Conservation (phyloP, 2,329 filamentous ascomycete genomes). For the Cytospora piceicola region DNA sequence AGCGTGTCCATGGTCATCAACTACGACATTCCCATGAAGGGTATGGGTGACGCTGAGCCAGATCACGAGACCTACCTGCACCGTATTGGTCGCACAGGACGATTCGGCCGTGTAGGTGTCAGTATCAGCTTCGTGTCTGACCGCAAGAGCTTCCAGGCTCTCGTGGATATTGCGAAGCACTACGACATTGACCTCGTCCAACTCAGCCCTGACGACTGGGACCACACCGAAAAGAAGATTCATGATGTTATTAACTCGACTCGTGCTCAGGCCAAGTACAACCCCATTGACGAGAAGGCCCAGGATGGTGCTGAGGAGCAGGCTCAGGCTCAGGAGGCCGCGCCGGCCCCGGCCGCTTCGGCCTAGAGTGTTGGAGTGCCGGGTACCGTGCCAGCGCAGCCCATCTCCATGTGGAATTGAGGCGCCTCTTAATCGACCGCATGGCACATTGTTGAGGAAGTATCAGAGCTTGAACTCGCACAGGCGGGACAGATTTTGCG, state of each 20-base stretch:
- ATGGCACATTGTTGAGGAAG: neutral
- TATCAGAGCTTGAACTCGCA: neutral
- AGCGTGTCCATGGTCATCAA: slow-evolving; percentile 98
- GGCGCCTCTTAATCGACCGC: neutral
- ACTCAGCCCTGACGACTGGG: slow-evolving; percentile 87
- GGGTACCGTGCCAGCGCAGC: neutral
- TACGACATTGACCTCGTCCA: slow-evolving; percentile 82
- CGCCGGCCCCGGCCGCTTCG: slow-evolving; percentile 10
- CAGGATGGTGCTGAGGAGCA: slow-evolving; percentile 23
- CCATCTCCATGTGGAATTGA: neutral
- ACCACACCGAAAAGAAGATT: slow-evolving; percentile 80
- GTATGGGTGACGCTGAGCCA: slow-evolving; percentile 75
- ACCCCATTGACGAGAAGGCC: slow-evolving; percentile 40
- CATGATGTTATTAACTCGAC: slow-evolving; percentile 79
- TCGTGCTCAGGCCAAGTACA: slow-evolving; percentile 59
- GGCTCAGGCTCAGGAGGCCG: slow-evolving; percentile 8
- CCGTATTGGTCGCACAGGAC: slow-evolving; percentile 94
- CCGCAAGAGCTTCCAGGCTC: slow-evolving; percentile 76
- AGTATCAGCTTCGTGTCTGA: slow-evolving; percentile 94
- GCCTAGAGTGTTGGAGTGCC: slow-evolving; percentile 28
- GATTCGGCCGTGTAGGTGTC: slow-evolving; percentile 95
- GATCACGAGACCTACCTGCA: slow-evolving; percentile 97
- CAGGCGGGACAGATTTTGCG: neutral
- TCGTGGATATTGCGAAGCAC: slow-evolving; percentile 77
- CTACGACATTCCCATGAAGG: slow-evolving; percentile 83